phyloP scores from a whole-genome alignment of 352 stramenopile genomes.

The Globisporangium ultimum region DNA sequence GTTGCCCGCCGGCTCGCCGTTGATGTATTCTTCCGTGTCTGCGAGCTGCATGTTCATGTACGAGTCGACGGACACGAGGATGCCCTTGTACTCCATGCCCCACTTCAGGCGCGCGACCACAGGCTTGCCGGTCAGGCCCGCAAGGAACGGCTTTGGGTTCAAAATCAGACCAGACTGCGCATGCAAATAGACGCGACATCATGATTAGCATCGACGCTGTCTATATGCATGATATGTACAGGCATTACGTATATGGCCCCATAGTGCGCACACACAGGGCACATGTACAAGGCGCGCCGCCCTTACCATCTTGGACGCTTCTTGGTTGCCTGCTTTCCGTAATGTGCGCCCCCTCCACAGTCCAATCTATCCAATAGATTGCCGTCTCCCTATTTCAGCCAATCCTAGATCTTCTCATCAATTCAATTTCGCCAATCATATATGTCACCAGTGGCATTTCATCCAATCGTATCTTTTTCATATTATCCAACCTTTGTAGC shows the following conservation, averaged over 20 bases:
- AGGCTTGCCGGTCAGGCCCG: conserved; percentile 92
- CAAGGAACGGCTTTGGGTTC: conserved; percentile 96
- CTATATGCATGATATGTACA: background rate
- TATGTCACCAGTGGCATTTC: background rate
- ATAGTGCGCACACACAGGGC: background rate
- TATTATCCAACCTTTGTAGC: conserved; percentile 8
- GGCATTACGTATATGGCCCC: too few species aligned
- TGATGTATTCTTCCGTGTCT: conserved; percentile 97
- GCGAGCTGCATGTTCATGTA: conserved; percentile 99
- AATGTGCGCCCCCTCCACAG: conserved; percentile 2
- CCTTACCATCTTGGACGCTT: conserved; percentile 13
- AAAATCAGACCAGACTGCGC: conserved; percentile 84
- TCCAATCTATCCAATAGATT: conserved; percentile 11
- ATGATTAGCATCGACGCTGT: background rate
- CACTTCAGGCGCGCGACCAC: conserved; percentile 99
- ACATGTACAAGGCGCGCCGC: background rate
- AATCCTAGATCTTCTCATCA: background rate
- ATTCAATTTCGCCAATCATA: too few species aligned
- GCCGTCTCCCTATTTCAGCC: conserved; percentile 2
- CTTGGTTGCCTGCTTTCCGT: conserved; percentile 1
- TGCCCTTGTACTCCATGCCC: conserved; percentile 99
- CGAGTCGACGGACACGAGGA: conserved; percentile 93
- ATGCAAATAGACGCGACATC: background rate
- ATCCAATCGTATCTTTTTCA: conserved; percentile 14
- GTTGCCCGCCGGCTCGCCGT: conserved; percentile 95